Evolutionary conservation across 371 early-diverging fungal genomes (phyloP).

Genomic region (Mucor mucedo): DNA sequence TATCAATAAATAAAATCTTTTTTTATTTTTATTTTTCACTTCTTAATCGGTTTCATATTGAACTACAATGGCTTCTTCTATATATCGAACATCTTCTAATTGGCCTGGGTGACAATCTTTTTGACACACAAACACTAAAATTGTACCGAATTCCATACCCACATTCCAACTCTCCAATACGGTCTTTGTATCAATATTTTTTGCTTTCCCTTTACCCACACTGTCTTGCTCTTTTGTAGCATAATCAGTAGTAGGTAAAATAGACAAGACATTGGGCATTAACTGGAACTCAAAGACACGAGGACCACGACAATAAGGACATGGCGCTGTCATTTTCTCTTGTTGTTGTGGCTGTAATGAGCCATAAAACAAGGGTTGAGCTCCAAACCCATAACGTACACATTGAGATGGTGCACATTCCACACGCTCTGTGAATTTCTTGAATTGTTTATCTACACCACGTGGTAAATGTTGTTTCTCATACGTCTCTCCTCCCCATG

Average conservation of each 20-base stretch:
- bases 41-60: constrained; percentile 68
- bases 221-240: constrained; percentile 35
- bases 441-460: constrained; percentile 81
- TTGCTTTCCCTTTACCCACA: constrained; percentile 23
- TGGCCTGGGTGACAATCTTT: constrained; percentile 73
- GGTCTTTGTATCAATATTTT: constrained; percentile 34
- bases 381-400: constrained; percentile 79
- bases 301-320: constrained; percentile 72
- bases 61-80: constrained; percentile 69
- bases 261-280: constrained; percentile 85
- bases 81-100: constrained; percentile 52
- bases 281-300: constrained; percentile 92
- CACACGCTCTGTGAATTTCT: constrained; percentile 75
- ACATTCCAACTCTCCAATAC: constrained; percentile 61
- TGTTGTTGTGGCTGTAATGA: constrained; percentile 36
- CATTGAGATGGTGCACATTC: constrained; percentile 84
- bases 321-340: constrained; percentile 53
- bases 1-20: constrained; percentile 1
- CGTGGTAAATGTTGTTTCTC: constrained; percentile 75
- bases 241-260: constrained; percentile 61
- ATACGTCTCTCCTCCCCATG: constrained; percentile 84
- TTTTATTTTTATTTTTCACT: not conserved
- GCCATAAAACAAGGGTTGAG: constrained; percentile 70
- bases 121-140: constrained; percentile 82
- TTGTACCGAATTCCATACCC: constrained; percentile 95